These are phyloP conservation scores for Pharnaceum exiguum DNA, from an alignment of 148 eudicot species.

Conservation along the genomic window DNA sequence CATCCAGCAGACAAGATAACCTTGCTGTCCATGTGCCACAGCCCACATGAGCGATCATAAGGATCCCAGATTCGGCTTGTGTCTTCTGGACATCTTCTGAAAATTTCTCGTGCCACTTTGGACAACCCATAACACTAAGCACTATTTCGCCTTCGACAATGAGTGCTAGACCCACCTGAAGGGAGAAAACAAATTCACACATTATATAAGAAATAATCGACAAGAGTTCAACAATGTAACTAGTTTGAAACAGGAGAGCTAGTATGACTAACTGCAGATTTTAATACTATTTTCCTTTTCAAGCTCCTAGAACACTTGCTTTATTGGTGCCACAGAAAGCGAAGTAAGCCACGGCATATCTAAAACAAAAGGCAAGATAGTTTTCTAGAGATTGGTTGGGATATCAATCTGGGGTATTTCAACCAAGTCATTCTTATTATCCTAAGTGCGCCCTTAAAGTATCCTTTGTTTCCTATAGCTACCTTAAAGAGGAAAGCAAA, in stretches of 20 bases:
- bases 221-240: neutral
- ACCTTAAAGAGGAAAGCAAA: no score
- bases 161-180: constrained; percentile 91
- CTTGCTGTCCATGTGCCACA: constrained; percentile 83
- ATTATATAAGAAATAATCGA: neutral
- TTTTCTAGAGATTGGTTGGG: no score
- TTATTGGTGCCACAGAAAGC: no score
- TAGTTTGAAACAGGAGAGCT: neutral
- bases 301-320: no score
- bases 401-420: no score
- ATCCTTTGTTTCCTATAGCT: no score
- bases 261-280: no score
- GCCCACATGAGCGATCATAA: constrained; percentile 77
- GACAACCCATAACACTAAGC: constrained; percentile 96
- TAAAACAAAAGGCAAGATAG: no score
- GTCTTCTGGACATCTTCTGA: constrained; percentile 20
- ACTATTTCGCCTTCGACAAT: constrained; percentile 84
- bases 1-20: constrained; percentile 27
- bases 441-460: no score
- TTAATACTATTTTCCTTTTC: no score
- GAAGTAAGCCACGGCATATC: no score
- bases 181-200: neutral
- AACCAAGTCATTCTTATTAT: no score
- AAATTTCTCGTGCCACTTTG: constrained; percentile 61
- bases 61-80: constrained; percentile 43